Evolutionary conservation across 257 asterid species (phyloP).

Genomic region (Paraleonurus japonicus): DNA sequence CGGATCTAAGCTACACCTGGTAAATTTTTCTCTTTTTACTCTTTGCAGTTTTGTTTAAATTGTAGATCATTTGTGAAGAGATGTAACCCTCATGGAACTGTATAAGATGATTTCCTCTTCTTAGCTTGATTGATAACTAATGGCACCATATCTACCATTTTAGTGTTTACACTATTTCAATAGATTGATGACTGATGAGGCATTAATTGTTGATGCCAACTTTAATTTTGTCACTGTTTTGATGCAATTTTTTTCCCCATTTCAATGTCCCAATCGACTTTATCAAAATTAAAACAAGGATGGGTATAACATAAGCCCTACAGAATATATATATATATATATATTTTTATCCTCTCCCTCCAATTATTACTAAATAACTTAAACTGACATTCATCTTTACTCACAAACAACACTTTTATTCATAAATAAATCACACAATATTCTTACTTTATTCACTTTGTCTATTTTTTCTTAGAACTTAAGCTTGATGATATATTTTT

Average conservation of each 20-base stretch:
- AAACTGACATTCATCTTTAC: too few relatives aligned
- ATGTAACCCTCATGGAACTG: background rate
- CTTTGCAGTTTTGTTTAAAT: constrained; percentile 33
- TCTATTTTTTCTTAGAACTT: too few relatives aligned
- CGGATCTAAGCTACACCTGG: background rate
- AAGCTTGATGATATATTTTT: too few relatives aligned
- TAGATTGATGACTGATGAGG: background rate
- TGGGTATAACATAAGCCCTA: too few relatives aligned
- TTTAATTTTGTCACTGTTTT: background rate
- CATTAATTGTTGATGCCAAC: background rate
- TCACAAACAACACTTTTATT: too few relatives aligned
- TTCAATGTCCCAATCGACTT: background rate
- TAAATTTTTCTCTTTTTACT: background rate
- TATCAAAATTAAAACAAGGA: too few relatives aligned
- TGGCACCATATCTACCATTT: background rate
- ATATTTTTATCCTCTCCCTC: too few relatives aligned
- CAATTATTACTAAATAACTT: too few relatives aligned
- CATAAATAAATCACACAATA: too few relatives aligned
- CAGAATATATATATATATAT: too few relatives aligned
- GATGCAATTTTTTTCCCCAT: background rate
- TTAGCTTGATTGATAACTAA: background rate
- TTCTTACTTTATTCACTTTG: too few relatives aligned
- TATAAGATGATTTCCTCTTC: background rate
- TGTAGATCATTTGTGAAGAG: constrained; percentile 28
- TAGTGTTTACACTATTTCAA: background rate